phyloP scores from a whole-genome alignment of 2,329 filamentous ascomycete species.

The Sarocladium kiliense region DNA sequence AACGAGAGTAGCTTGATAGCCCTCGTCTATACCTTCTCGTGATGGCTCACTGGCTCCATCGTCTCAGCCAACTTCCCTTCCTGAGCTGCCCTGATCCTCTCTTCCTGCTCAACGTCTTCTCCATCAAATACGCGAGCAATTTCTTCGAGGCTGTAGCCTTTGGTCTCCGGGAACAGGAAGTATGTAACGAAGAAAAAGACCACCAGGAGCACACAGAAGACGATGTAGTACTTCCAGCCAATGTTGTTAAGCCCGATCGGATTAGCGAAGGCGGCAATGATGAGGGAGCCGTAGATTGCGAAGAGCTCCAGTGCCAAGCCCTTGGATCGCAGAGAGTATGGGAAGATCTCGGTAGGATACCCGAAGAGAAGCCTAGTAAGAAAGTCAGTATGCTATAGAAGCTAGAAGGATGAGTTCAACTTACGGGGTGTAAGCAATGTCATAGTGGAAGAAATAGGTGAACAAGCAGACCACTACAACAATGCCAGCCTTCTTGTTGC shows the following conservation, averaged over 20 bases:
- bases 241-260: slow-evolving; percentile 18
- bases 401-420: background rate
- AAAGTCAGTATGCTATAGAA: slow-evolving; percentile 22
- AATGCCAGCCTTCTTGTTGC: slow-evolving; percentile 29
- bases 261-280: slow-evolving; percentile 30
- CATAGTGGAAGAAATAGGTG: slow-evolving; percentile 39
- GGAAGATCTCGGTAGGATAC: slow-evolving; percentile 36
- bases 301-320: slow-evolving; percentile 26
- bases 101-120: background rate
- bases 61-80: background rate
- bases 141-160: slow-evolving; percentile 20
- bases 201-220: slow-evolving; percentile 15
- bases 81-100: too few relatives aligned
- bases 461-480: slow-evolving; percentile 44
- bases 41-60: background rate
- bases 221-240: slow-evolving; percentile 16
- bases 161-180: slow-evolving; percentile 27
- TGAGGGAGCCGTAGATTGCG: slow-evolving; percentile 25
- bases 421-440: slow-evolving; percentile 22
- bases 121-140: slow-evolving; percentile 18
- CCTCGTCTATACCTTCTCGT: background rate
- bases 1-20: too few relatives aligned
- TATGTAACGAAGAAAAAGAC: slow-evolving; percentile 17
- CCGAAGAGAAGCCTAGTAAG: slow-evolving; percentile 38
- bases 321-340: slow-evolving; percentile 30